These are phyloP conservation scores for Fusarium tupiense DNA, from an alignment of 2,329 filamentous ascomycete genomes.

Conservation along the genomic window DNA sequence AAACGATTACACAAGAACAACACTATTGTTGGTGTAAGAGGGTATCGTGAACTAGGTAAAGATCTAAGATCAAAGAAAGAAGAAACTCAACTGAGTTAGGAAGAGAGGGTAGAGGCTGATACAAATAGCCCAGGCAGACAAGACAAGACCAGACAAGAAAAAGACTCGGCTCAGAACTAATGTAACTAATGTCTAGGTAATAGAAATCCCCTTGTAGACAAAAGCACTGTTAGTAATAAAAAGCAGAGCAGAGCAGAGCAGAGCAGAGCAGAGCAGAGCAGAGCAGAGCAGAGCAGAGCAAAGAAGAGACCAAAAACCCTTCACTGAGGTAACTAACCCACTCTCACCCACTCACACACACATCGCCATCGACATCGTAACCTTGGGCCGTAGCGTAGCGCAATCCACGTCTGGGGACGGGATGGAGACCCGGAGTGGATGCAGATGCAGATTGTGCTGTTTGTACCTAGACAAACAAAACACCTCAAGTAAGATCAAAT, in stretches of 20 bases:
- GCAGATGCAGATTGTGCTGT: background rate
- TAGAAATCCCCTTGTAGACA: conserved; percentile 23
- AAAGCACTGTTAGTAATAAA: conserved; percentile 6
- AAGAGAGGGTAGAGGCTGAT: conserved; percentile 12
- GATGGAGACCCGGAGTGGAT: conserved; percentile 40
- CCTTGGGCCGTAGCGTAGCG: conserved; percentile 12
- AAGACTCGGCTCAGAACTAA: conserved; percentile 3
- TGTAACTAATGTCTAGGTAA: conserved; percentile 20
- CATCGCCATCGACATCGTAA: conserved; percentile 15
- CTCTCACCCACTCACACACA: conserved; percentile 26
- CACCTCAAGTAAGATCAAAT: conserved; percentile 14
- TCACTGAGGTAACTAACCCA: conserved; percentile 3
- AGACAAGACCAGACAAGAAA: background rate
- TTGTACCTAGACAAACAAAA: background rate
- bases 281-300: background rate
- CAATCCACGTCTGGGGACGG: conserved; percentile 41
- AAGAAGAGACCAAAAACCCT: conserved; percentile 11
- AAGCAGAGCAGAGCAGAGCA: background rate
- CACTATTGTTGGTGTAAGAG: conserved; percentile 22
- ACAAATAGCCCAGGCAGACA: conserved; percentile 18
- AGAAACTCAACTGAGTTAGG: background rate
- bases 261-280: background rate
- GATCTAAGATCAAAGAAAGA: background rate
- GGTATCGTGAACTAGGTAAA: conserved; percentile 12
- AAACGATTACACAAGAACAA: conserved; percentile 6